Evolutionary conservation across 2,329 filamentous ascomycete genomes (phyloP).

Genomic region (Dothideomycetes sp.): DNA sequence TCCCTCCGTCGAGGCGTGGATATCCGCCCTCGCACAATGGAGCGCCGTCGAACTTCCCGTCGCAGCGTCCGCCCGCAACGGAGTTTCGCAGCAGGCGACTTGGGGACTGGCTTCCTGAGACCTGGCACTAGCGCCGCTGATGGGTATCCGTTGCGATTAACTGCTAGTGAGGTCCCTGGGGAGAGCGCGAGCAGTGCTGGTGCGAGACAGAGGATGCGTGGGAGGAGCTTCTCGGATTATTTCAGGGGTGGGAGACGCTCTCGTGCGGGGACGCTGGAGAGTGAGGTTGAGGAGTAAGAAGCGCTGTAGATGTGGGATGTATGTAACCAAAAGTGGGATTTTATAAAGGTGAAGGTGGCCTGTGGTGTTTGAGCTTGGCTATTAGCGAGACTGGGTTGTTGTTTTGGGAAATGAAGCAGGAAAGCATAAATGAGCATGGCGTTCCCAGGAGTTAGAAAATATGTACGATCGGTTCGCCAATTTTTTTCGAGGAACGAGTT

Average conservation of each 20-base stretch:
- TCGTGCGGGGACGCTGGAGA: not conserved
- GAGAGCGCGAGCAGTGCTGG: not conserved
- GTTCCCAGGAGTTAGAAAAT: too few relatives aligned
- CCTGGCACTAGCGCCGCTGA: not conserved
- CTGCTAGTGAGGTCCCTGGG: not conserved
- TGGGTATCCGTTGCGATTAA: not conserved
- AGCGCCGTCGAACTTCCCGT: not conserved
- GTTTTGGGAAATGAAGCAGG: too few relatives aligned
- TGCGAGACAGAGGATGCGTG: not conserved
- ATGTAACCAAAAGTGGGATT: too few relatives aligned
- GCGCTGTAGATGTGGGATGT: too few relatives aligned
- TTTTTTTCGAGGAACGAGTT: too few relatives aligned
- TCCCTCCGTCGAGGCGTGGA: conserved; percentile 46
- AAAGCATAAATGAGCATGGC: too few relatives aligned
- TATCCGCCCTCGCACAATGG: not conserved
- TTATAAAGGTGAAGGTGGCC: too few relatives aligned
- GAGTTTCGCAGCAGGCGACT: not conserved
- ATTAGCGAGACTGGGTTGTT: too few relatives aligned
- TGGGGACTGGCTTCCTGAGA: too few relatives aligned
- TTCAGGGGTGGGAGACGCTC: not conserved
- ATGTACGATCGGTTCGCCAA: too few relatives aligned
- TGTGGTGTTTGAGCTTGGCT: too few relatives aligned
- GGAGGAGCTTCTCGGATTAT: not conserved
- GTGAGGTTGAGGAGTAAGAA: not conserved
- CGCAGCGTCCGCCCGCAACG: not conserved